These are phyloP conservation scores for Penicillium longicatenatum DNA, from an alignment of 495 filamentous ascomycete genomes.

Conservation along the genomic window DNA sequence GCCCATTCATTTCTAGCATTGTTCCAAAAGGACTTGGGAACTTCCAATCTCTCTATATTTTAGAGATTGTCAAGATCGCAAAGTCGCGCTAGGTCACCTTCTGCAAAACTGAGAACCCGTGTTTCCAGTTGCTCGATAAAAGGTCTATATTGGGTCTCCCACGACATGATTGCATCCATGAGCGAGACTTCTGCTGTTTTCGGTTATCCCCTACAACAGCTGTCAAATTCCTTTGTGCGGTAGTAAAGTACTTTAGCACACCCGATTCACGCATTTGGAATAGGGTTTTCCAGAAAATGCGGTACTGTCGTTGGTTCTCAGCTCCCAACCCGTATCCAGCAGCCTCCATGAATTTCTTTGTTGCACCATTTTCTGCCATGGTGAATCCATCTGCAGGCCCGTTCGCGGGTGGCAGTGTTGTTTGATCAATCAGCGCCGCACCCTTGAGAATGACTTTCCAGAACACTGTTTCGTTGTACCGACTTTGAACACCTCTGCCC, in stretches of 20 bases:
- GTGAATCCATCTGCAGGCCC: slow-evolving; percentile 26
- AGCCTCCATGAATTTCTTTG: slow-evolving; percentile 23
- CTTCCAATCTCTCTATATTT: slow-evolving; percentile 12
- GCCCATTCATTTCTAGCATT: slow-evolving; percentile 18
- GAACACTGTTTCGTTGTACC: slow-evolving; percentile 6
- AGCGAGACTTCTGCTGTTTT: slow-evolving; percentile 15
- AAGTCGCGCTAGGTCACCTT: slow-evolving; percentile 6
- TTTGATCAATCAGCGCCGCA: slow-evolving; percentile 19
- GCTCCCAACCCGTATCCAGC: slow-evolving; percentile 16
- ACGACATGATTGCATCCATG: slow-evolving; percentile 11
- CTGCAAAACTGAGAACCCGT: slow-evolving; percentile 1
- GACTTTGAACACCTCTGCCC: slow-evolving; percentile 14
- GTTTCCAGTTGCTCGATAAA: slow-evolving; percentile 27
- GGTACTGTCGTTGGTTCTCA: slow-evolving; percentile 22
- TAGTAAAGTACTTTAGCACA: slow-evolving; percentile 22
- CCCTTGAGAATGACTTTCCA: slow-evolving; percentile 22
- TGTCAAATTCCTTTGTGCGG: slow-evolving; percentile 26
- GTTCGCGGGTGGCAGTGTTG: slow-evolving; percentile 17
- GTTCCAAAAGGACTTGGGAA: slow-evolving; percentile 16
- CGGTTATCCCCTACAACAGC: slow-evolving; percentile 19
- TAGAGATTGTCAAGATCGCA: slow-evolving; percentile 8
- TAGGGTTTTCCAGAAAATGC: slow-evolving; percentile 14
- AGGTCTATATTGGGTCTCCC: slow-evolving; percentile 17
- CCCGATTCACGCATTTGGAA: slow-evolving; percentile 18
- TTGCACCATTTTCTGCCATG: slow-evolving; percentile 27